Evolutionary conservation across 345 rosid genomes (phyloP), one percentile per base, ranked within the genome.

Genomic region (Geranium brycei): DNA sequence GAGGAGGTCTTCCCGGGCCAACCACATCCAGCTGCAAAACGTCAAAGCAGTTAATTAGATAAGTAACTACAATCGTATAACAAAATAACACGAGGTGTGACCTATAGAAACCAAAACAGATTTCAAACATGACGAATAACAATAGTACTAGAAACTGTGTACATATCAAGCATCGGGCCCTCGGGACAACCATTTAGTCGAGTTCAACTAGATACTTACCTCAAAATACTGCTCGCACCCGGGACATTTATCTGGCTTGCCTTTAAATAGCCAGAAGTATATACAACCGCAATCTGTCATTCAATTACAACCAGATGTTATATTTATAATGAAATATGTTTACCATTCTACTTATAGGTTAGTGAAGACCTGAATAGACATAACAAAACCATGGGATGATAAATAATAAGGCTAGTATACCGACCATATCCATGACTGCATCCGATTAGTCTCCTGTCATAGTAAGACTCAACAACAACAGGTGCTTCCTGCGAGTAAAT

Each of bases 261-360:
- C 96, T 75, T 90, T 88, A 82, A 85, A 83, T 78, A 90, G 81
- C 99, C 97, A 87, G 82, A 93, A 93, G 97, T 23, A 23, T 97
- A 90, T 51, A 90, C 95, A 65, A 92, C 95, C 96, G 32, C 88
- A 96, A 83, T 90, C 99, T 93, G 73, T 66, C 69, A 66, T 57
- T 47, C 3, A 63, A 40, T 64, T 57, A 60, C 14, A 31, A 70
- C 41, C 5, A 18, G 41, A 63, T 11, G 6, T 30, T 11, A 62
- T 47, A 10, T 15, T 35, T 28, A 17, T 7, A 31, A 59, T 51
- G 30, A 61, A 32, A 2, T 19, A 3, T 7, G n/a, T 31, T 19
- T 31, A 7, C 28, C 28, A 23, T 23, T 23, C 12, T n/a, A 8
- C 2, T 38, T 60, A 17, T 57, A 56, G 41, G 41, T 35, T 7